Conservation (phyloP, 768 basidiomycete species). For the Gloeopeniophorella convolvens region DNA sequence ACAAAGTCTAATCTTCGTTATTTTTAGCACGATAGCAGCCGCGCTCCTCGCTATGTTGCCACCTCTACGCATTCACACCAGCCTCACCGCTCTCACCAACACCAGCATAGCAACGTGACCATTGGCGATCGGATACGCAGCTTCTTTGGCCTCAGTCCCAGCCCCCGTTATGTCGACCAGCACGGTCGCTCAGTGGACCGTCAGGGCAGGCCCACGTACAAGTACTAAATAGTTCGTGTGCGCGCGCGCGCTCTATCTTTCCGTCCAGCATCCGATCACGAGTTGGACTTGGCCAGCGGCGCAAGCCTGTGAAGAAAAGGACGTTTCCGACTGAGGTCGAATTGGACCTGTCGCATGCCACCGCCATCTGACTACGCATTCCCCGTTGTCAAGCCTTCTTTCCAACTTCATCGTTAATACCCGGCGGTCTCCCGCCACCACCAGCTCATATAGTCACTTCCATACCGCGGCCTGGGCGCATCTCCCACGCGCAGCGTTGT, state of each 20-base stretch:
- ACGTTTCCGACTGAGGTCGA: constrained; percentile 12
- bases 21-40: not conserved
- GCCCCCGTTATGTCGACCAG: constrained; percentile 35
- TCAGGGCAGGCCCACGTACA: constrained; percentile 4
- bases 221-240: no score
- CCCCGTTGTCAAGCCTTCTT: constrained; percentile 2
- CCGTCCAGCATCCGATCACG: no score
- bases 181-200: constrained; percentile 34
- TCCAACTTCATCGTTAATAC: constrained; percentile 6
- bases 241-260: no score
- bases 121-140: constrained; percentile 34
- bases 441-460: not conserved
- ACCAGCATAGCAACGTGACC: constrained; percentile 21
- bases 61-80: not conserved
- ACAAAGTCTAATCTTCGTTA: not conserved
- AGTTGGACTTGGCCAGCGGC: no score
- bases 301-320: no score
- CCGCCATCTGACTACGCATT: constrained; percentile 4
- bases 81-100: constrained; percentile 6
- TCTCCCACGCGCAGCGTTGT: constrained; percentile 6
- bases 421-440: constrained; percentile 7
- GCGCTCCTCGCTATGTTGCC: constrained; percentile 11
- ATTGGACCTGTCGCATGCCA: constrained; percentile 9
- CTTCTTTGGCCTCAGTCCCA: constrained; percentile 31
- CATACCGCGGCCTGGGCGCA: constrained; percentile 5